Evolutionary conservation across 1,284 basidiomycete genomes (phyloP).

Genomic region (Coniferiporia weirii): DNA sequence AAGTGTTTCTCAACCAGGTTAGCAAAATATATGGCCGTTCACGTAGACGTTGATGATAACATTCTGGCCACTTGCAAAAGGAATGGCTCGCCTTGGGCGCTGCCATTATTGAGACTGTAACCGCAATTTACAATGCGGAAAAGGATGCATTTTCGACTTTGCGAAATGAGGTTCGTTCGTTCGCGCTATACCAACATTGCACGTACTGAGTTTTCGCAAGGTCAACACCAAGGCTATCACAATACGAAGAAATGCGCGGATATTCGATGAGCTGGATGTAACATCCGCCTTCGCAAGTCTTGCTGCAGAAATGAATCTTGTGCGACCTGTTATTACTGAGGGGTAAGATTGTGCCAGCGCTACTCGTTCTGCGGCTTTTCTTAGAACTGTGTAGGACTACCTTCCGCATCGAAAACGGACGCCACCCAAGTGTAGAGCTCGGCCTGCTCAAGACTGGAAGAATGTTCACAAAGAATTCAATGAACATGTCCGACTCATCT

Average conservation of each 20-base stretch:
- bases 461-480: constrained; percentile 80
- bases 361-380: background rate
- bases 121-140: constrained; percentile 55
- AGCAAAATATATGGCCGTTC: constrained; percentile 16
- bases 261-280: constrained; percentile 89
- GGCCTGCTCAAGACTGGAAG: constrained; percentile 75
- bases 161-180: constrained; percentile 52
- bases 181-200: background rate
- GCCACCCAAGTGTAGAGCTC: constrained; percentile 91
- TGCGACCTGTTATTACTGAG: constrained; percentile 66
- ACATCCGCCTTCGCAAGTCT: constrained; percentile 77
- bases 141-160: constrained; percentile 66
- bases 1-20: constrained; percentile 68
- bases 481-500: constrained; percentile 53
- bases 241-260: constrained; percentile 70
- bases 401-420: constrained; percentile 71
- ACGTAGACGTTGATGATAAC: constrained; percentile 6
- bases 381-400: constrained; percentile 25
- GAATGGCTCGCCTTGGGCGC: constrained; percentile 73
- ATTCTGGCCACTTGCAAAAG: constrained; percentile 35
- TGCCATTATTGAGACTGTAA: constrained; percentile 53
- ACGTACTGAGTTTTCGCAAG: constrained; percentile 34
- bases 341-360: constrained; percentile 43
- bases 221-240: constrained; percentile 52
- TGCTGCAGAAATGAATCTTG: constrained; percentile 75